These are phyloP conservation scores for Cyclotella baltica DNA, from an alignment of 108 stramenopile species.

Conservation along the genomic window DNA sequence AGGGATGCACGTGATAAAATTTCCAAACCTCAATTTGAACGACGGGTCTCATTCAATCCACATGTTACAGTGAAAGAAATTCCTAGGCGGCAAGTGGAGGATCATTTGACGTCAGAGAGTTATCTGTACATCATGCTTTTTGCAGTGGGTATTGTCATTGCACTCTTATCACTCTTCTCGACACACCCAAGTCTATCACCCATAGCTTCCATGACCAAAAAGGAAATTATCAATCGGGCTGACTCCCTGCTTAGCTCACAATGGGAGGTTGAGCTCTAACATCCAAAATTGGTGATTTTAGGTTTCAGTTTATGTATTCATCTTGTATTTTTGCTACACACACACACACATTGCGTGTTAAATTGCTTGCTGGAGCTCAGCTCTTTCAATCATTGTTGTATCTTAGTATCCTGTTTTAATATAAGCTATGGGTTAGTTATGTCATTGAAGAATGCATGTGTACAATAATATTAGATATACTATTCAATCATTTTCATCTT, in stretches of 20 bases:
- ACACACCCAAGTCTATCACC: constrained; percentile 38
- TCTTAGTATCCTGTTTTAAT: no score
- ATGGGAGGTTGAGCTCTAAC: constrained; percentile 46
- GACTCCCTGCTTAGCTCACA: constrained; percentile 26
- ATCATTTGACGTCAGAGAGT: constrained; percentile 4
- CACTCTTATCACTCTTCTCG: constrained; percentile 32
- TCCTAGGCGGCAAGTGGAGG: constrained; percentile 3
- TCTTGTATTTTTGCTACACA: no score
- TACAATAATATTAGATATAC: no score
- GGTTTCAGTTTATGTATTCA: no score
- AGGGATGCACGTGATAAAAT: background rate
- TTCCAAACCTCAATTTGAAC: background rate
- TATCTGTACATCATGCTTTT: constrained; percentile 39
- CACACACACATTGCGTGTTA: no score
- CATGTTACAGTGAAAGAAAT: constrained; percentile 27
- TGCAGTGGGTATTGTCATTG: constrained; percentile 34
- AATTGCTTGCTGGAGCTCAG: no score
- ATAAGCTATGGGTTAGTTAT: no score
- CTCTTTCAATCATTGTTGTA: no score
- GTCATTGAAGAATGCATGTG: no score
- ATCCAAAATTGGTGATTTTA: no score
- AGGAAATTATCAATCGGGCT: constrained; percentile 22
- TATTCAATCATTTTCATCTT: no score
- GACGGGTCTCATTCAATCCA: constrained; percentile 39
- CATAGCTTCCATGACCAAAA: constrained; percentile 10